Conservation (phyloP, 805 yeast genomes). For the Kluyveromyces nonfermentans region DNA sequence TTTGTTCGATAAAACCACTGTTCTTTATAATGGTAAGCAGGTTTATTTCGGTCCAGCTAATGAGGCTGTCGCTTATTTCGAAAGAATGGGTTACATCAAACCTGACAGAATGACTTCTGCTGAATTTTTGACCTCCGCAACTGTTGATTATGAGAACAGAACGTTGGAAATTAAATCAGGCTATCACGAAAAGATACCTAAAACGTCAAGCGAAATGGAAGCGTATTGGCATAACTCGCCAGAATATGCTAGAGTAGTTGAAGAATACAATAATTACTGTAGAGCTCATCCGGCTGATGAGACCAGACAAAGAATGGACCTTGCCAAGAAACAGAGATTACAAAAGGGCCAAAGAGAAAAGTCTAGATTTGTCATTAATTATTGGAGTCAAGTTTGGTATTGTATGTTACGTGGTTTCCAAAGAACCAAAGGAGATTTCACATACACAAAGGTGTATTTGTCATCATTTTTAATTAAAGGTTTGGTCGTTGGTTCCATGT, state of each 20-base stretch:
- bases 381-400: slow-evolving; percentile 40
- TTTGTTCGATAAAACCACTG: slow-evolving; percentile 51
- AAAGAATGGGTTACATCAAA: slow-evolving; percentile 52
- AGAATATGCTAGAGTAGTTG: slow-evolving; percentile 35
- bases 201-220: slow-evolving; percentile 49
- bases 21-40: slow-evolving; percentile 52
- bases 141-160: slow-evolving; percentile 54
- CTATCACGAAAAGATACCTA: slow-evolving; percentile 42
- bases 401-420: slow-evolving; percentile 46
- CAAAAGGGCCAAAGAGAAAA: slow-evolving; percentile 31
- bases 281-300: slow-evolving; percentile 35
- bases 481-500: slow-evolving; percentile 51
- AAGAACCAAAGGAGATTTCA: slow-evolving; percentile 46
- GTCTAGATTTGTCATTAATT: slow-evolving; percentile 38
- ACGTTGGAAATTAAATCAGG: slow-evolving; percentile 37
- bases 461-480: slow-evolving; percentile 48
- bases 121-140: slow-evolving; percentile 56
- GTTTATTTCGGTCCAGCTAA: slow-evolving; percentile 48
- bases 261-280: slow-evolving; percentile 34
- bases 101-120: slow-evolving; percentile 59
- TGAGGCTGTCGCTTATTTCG: slow-evolving; percentile 45
- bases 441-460: slow-evolving; percentile 43
- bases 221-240: slow-evolving; percentile 49
- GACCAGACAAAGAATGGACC: slow-evolving; percentile 32
- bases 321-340: slow-evolving; percentile 35